Evolutionary conservation across 768 basidiomycete species (phyloP).

Genomic region (Lenzites betulinus): DNA sequence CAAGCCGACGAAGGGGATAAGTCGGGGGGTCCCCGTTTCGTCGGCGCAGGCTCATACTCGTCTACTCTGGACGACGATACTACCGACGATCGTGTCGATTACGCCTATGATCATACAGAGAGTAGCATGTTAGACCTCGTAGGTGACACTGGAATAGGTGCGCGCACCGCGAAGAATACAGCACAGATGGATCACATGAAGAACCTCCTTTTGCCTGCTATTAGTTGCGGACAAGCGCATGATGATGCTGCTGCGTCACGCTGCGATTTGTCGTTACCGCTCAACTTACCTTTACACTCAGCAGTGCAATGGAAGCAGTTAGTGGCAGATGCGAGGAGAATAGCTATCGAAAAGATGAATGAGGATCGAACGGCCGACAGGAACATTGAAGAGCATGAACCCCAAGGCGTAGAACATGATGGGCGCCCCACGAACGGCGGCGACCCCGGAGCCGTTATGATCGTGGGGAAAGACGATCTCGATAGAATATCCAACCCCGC

Average conservation of each 20-base stretch:
- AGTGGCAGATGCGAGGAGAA: background rate
- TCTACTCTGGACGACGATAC: background rate
- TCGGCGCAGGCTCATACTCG: background rate
- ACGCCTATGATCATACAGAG: background rate
- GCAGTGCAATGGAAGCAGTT: background rate
- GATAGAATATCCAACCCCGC: background rate
- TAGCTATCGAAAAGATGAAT: background rate
- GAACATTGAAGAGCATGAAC: no score
- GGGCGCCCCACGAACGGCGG: no score
- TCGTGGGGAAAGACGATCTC: background rate
- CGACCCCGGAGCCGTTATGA: background rate
- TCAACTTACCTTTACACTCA: background rate
- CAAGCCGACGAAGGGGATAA: background rate
- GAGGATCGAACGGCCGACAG: no score
- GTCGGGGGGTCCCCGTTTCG: no score
- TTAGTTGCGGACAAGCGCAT: background rate
- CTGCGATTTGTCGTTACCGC: background rate
- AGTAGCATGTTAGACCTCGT: no score
- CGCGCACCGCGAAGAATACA: no score
- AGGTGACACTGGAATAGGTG: no score
- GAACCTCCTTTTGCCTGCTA: background rate
- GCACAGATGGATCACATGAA: no score
- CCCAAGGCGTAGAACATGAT: no score
- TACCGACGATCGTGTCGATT: background rate
- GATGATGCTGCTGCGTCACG: no score